Evolutionary conservation across 2,329 filamentous ascomycete genomes (phyloP).

Genomic region (Chlorencoelia australis): DNA sequence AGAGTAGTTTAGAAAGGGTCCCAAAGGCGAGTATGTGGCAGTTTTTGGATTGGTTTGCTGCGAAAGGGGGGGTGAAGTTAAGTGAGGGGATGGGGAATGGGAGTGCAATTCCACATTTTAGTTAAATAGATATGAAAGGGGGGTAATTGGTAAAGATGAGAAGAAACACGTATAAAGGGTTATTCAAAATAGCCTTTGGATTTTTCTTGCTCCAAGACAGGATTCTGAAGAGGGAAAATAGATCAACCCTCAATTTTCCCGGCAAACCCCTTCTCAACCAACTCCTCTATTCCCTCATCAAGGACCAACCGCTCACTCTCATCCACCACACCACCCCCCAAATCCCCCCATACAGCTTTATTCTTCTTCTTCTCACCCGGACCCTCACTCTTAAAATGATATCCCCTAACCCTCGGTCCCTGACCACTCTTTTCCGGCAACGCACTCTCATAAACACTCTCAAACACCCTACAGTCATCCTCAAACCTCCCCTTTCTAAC

Average conservation of each 20-base stretch:
- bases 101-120: too few relatives aligned
- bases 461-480: slow-evolving; percentile 35
- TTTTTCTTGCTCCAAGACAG: too few relatives aligned
- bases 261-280: slow-evolving; percentile 48
- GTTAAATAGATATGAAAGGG: too few relatives aligned
- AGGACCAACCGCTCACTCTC: slow-evolving; percentile 34
- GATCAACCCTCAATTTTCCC: slow-evolving; percentile 27
- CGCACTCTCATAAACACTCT: slow-evolving; percentile 51
- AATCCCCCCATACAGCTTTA: slow-evolving; percentile 52
- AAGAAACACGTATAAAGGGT: too few relatives aligned
- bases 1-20: slow-evolving; percentile 24
- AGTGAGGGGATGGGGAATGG: slow-evolving; percentile 1
- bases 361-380: slow-evolving; percentile 57
- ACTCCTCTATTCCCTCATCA: slow-evolving; percentile 38
- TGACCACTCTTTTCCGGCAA: slow-evolving; percentile 67
- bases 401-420: slow-evolving; percentile 71
- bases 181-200: too few relatives aligned
- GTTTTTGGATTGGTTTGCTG: slow-evolving; percentile 22
- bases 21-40: slow-evolving; percentile 25
- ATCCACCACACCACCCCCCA: slow-evolving; percentile 25
- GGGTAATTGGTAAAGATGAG: too few relatives aligned
- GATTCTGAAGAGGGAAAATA: too few relatives aligned
- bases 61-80: slow-evolving; percentile 12
- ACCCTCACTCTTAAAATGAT: slow-evolving; percentile 64
- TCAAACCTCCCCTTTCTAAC: slow-evolving; percentile 54